phyloP scores from a whole-genome alignment of 1,139 yeast species.

The Spencermartinsiella ligniputridi region DNA sequence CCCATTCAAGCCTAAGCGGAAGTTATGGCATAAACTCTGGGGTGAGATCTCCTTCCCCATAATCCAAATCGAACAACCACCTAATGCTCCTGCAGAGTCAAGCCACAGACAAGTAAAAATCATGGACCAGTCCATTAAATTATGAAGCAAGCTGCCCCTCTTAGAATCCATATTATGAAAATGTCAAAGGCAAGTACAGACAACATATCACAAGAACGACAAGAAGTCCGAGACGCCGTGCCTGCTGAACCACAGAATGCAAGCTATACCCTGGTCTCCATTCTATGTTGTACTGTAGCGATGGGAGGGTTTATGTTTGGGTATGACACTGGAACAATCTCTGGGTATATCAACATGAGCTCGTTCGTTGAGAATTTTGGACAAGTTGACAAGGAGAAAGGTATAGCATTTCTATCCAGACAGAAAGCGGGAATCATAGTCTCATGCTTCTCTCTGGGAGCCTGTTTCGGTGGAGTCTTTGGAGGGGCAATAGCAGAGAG shows the following conservation, averaged over 20 bases:
- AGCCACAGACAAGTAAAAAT: no score
- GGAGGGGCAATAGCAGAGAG: constrained; percentile 48
- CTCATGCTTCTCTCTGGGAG: constrained; percentile 51
- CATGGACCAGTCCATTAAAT: no score
- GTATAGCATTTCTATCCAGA: constrained; percentile 34
- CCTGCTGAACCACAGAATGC: background rate
- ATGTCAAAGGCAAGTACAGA: constrained; percentile 1
- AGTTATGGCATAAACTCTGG: constrained; percentile 1
- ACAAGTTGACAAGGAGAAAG: constrained; percentile 16
- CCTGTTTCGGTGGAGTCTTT: constrained; percentile 45
- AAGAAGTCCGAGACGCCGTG: background rate
- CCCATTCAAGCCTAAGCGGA: no score
- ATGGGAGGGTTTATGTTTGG: constrained; percentile 43
- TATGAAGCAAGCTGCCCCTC: no score
- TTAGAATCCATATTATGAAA: no score
- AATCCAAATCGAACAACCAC: background rate
- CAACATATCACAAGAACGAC: background rate
- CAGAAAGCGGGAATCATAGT: constrained; percentile 48
- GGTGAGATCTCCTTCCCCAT: background rate
- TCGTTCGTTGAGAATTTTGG: constrained; percentile 57
- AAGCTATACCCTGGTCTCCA: constrained; percentile 13
- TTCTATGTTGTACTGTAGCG: constrained; percentile 22
- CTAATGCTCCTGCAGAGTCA: background rate
- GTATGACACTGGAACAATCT: constrained; percentile 56
- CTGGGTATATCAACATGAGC: constrained; percentile 70